Conservation (phyloP, 176 grass and related monocot species). For the Coix lacrymajobi region DNA sequence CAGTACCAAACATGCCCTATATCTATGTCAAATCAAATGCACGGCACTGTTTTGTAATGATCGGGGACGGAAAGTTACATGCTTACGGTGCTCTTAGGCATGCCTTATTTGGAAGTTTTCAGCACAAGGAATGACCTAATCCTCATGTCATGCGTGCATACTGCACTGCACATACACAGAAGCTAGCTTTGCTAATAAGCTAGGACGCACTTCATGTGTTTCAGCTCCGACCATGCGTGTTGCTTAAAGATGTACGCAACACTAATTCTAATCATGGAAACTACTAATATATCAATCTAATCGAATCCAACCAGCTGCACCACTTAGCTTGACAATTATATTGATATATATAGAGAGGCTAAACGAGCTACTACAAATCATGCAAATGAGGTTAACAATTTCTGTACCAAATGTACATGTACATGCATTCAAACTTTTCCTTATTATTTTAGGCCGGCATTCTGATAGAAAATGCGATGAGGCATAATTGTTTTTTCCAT, state of each 20-base stretch:
- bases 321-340: neutral
- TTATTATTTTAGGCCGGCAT: neutral
- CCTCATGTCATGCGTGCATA: conserved; percentile 5
- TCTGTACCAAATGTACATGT: conserved; percentile 9
- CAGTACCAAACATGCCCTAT: too few relatives aligned
- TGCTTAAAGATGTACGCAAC: neutral
- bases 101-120: neutral
- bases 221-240: neutral
- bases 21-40: neutral
- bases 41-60: neutral
- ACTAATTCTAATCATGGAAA: neutral
- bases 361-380: conserved; percentile 13
- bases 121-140: neutral
- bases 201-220: neutral
- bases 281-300: neutral
- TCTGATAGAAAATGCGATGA: neutral
- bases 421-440: neutral
- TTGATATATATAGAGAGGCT: neutral
- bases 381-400: conserved; percentile 28
- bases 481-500: neutral
- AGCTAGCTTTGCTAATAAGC: neutral
- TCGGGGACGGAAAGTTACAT: neutral
- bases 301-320: neutral
- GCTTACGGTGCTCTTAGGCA: neutral
- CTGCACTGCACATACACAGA: neutral